Percentiles rank a stretch among this genome's conserved stretches.
phyloP scores from a whole-genome alignment of 1,139 yeast genomes.

The Lodderomyces metapsilosis region DNA sequence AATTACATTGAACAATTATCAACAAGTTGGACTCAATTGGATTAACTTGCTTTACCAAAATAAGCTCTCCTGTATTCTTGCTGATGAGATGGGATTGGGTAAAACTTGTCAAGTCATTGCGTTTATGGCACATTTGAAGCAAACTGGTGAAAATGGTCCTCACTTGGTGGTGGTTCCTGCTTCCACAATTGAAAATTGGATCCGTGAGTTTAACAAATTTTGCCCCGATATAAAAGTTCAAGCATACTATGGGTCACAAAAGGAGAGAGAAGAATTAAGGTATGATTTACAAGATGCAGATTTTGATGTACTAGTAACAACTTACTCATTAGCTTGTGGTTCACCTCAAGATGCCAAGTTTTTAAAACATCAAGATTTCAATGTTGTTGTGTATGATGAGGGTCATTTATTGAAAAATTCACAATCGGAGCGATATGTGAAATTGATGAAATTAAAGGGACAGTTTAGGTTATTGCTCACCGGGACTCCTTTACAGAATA shows the following conservation, averaged over 20 bases:
- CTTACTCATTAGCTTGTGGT: constrained; percentile 90
- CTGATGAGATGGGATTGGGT: constrained; percentile 98
- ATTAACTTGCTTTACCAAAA: constrained; percentile 73
- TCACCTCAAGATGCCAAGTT: constrained; percentile 79
- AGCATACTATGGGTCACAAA: constrained; percentile 89
- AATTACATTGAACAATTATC: constrained; percentile 77
- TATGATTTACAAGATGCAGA: constrained; percentile 59
- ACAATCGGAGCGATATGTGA: constrained; percentile 78
- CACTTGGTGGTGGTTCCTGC: constrained; percentile 94
- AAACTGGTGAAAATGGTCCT: constrained; percentile 91
- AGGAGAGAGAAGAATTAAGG: constrained; percentile 82
- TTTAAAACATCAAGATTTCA: constrained; percentile 69
- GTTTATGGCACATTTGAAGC: constrained; percentile 82
- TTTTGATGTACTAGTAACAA: constrained; percentile 92
- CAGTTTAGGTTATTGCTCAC: constrained; percentile 81
- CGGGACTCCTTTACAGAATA: constrained; percentile 96
- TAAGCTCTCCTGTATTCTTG: constrained; percentile 84
- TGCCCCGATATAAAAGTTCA: constrained; percentile 80
- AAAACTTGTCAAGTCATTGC: constrained; percentile 95
- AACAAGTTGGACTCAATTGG: constrained; percentile 97
- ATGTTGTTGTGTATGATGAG: constrained; percentile 92
- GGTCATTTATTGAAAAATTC: constrained; percentile 96
- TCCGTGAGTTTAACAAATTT: constrained; percentile 87
- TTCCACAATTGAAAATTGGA: constrained; percentile 95
- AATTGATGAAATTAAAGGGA: constrained; percentile 80